A percentile compares a stretch with the other conserved stretches of the same genome.
phyloP scores from a whole-genome alignment of 495 filamentous ascomycete species.

The Cercophora samala region DNA sequence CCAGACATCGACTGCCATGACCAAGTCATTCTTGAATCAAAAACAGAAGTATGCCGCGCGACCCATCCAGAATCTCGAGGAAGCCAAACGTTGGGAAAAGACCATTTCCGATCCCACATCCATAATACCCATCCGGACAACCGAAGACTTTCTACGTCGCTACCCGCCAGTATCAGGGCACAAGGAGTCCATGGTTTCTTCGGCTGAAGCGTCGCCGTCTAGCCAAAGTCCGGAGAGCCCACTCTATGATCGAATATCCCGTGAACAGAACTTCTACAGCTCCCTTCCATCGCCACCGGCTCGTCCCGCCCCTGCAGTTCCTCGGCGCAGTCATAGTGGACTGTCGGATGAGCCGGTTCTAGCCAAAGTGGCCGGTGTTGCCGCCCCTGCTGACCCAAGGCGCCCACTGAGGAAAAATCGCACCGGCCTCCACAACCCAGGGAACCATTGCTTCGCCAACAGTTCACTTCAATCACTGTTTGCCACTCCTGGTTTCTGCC shows the following conservation, averaged over 20 bases:
- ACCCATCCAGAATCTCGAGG: slow-evolving; percentile 36
- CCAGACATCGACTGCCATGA: slow-evolving; percentile 11
- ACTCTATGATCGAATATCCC: neutral
- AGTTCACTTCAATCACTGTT: slow-evolving; percentile 78
- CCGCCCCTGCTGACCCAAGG: slow-evolving; percentile 9
- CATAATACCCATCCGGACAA: slow-evolving; percentile 46
- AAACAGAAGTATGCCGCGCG: slow-evolving; percentile 27
- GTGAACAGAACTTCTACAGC: neutral
- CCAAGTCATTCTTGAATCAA: slow-evolving; percentile 19
- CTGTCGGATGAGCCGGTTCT: slow-evolving; percentile 55
- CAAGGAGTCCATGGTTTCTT: slow-evolving; percentile 71
- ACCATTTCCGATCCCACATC: slow-evolving; percentile 45
- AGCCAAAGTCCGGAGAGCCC: neutral
- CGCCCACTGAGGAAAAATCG: slow-evolving; percentile 36
- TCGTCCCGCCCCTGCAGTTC: slow-evolving; percentile 79
- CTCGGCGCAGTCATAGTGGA: slow-evolving; percentile 83
- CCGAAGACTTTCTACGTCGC: slow-evolving; percentile 76
- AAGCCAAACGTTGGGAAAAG: slow-evolving; percentile 41
- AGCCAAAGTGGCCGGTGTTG: slow-evolving; percentile 14
- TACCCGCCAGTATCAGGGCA: slow-evolving; percentile 69
- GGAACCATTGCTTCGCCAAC: slow-evolving; percentile 89
- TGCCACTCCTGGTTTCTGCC: slow-evolving; percentile 66
- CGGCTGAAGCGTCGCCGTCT: slow-evolving; percentile 1
- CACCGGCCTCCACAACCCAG: slow-evolving; percentile 77
- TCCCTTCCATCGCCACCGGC: slow-evolving; percentile 47